phyloP scores from a whole-genome alignment of 179 eudicot species.

The Vitellaria paradoxa region DNA sequence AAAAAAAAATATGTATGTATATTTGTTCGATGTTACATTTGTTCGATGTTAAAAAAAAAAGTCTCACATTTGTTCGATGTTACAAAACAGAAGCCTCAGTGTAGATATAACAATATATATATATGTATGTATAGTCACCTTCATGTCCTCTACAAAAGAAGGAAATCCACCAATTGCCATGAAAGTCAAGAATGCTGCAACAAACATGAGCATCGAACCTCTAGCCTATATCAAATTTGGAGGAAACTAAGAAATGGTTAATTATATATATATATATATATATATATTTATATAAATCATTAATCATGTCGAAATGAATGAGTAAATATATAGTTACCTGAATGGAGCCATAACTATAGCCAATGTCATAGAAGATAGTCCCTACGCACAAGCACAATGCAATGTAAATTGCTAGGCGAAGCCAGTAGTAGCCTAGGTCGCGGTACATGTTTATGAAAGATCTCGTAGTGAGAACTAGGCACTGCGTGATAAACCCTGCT shows the following conservation, averaged over 20 bases:
- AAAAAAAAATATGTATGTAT: too few relatives aligned
- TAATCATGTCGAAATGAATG: neutral
- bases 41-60: too few relatives aligned
- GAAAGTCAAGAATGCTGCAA: conserved; percentile 56
- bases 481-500: conserved; percentile 38
- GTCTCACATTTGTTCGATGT: too few relatives aligned
- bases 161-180: conserved; percentile 79
- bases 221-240: conserved; percentile 40
- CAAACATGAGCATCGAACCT: conserved; percentile 59
- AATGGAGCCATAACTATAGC: conserved; percentile 30
- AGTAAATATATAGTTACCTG: conserved; percentile 23
- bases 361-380: conserved; percentile 34
- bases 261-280: neutral
- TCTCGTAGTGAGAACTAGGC: conserved; percentile 37
- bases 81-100: too few relatives aligned
- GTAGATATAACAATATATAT: too few relatives aligned
- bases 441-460: conserved; percentile 55
- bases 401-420: conserved; percentile 40
- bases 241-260: neutral
- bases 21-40: too few relatives aligned
- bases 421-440: conserved; percentile 52
- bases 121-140: conserved; percentile 25
- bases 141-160: conserved; percentile 73
- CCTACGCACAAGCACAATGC: conserved; percentile 38
- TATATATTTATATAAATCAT: neutral